Conservation (phyloP, 345 rosid species). For the Camelina laxa region DNA sequence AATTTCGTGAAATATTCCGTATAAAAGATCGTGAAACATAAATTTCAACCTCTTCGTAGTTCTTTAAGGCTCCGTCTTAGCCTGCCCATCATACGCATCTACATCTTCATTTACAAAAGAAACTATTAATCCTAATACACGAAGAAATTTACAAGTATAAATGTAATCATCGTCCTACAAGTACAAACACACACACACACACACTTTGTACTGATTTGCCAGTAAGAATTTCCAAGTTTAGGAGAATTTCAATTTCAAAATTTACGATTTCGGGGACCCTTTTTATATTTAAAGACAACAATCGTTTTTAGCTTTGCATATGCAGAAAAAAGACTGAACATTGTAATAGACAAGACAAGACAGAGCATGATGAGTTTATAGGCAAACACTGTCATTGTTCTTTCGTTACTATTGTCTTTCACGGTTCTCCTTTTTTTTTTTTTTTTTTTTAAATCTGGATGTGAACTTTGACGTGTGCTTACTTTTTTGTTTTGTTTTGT, state of each 20-base stretch:
- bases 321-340: conserved; percentile 36
- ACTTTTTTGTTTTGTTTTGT: neutral
- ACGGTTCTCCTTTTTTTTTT: conserved; percentile 8
- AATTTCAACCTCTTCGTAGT: neutral
- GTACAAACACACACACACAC: neutral
- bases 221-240: conserved; percentile 24
- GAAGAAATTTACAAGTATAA: no score
- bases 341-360: conserved; percentile 34
- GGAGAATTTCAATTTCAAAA: conserved; percentile 3
- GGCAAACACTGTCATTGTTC: conserved; percentile 38
- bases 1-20: conserved; percentile 14
- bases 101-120: neutral
- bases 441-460: neutral
- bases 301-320: conserved; percentile 21
- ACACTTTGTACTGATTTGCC: conserved; percentile 22
- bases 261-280: neutral
- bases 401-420: conserved; percentile 33
- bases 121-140: neutral
- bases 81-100: neutral
- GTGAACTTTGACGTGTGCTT: conserved; percentile 26
- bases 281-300: neutral
- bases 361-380: conserved; percentile 20
- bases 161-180: neutral
- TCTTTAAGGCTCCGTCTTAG: neutral
- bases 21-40: conserved; percentile 22